Base-by-base conservation (phyloP, 2,329 filamentous ascomycete genomes). In the Rugonectria rugulosa region DNA sequence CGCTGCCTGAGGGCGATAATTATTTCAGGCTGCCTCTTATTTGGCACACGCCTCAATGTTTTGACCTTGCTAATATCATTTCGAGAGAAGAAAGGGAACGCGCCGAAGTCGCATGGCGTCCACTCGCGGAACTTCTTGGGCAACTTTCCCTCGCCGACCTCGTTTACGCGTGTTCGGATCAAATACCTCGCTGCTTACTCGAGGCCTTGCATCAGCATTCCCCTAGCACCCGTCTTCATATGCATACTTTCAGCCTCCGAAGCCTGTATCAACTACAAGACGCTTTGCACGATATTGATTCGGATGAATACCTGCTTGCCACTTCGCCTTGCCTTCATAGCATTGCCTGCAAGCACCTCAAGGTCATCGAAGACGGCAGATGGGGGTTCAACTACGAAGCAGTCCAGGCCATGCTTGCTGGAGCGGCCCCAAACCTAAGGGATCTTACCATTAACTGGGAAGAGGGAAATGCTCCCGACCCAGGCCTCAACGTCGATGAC, bases 241-340 rank as follows among this genome's bases (percentile, higher is more conserved):
- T 53, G n/a, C 43, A 49, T 11, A 53, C 43, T 3, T 57, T 57
- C 15, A 44, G 31, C 21, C 49, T 57, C 32, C 43, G 43, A 8
- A 53, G 54, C 11, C 17, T 53, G n/a, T 32, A 37, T 7, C 9
- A 27, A 17, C 6, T 2, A 15, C 11, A 10, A 9, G 40, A 27
- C 10, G n/a, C 29, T 3, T 4, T 5, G 15, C 17, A 20, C 3
- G 21, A 34, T 11, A 42, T 57, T 12, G 37, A 19, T 17, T 17
- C 34, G 17, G 34, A 37, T 17, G 34, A 37, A 17, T 37, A 19
- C 7, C 6, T 19, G 34, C 34, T 37, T 7, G 34, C 20, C 14
- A 37, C 34, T 9, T 37, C 34, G 6, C 34, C 34, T 9, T 19
- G 11, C 15, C 34, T 37, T 20, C 20, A 37, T 14, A 37, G 34